Base-by-base conservation (phyloP, 2,329 filamentous ascomycete species). In the Clarireedia monteithiana region DNA sequence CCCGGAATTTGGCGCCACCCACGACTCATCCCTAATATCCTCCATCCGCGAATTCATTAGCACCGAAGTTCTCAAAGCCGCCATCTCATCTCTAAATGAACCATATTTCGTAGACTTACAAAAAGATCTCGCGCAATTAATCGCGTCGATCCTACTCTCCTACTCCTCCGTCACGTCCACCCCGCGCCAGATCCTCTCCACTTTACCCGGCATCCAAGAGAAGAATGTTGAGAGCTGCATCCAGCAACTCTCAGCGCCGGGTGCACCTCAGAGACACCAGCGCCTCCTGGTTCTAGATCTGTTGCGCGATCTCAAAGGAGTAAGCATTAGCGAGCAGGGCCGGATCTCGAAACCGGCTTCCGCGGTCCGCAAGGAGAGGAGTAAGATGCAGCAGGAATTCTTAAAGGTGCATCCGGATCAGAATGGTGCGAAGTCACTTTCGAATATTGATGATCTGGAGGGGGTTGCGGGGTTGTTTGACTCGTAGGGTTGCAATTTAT, bases 81-180 rank as follows among this genome's bases (percentile, higher is more conserved):
- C 88, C 66, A 89, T 96, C 68, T 89, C 86, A 1, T 95, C 89
- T 2, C 83, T 99, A 50, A 89, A 97, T 72, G 94, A 99, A 63
- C 86, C 90, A 0, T 96, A 97, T 71, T 99, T 97, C 71, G 91
- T 96, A 36, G 94, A 99, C 63, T 82, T 95, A 60, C 94, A 99
- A 67, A 92, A 91, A 68, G 91, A 99, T 51, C 79, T 99, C 23
- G 92, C 91, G 0, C 82, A 85, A 23, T 77, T 97, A 39, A 96
- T 99, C 59, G 91, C 91, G 0, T 82, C 85, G 4, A 94, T 97
- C 59, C 78, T 96, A 64, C 80, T 86, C 7, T 81, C 88, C 59
- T 96, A 96, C 68, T 82, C 83, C 12, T 75, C 81, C 0, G 71
- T 81, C 34, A 91, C 86, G 6, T 67, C 77, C 6, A 94, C 88